Evolutionary conservation across 1,284 basidiomycete genomes (phyloP).

Genomic region (Rhizoctonia solani): DNA sequence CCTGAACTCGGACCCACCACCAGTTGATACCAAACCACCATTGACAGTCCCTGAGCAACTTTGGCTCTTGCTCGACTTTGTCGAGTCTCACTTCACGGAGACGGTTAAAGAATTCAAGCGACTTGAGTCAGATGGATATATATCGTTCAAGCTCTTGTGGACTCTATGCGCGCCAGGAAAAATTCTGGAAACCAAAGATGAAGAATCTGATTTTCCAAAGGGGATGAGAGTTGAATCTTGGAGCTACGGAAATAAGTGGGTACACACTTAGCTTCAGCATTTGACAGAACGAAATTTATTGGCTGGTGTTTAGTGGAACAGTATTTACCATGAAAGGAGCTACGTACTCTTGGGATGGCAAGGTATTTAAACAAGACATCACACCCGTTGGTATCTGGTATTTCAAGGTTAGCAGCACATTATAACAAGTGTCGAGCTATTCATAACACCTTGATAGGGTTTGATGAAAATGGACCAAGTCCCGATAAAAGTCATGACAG

Average conservation of each 20-base stretch:
- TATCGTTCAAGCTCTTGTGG: conserved; percentile 24
- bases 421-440: not conserved
- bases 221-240: conserved; percentile 26
- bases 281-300: not conserved
- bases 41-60: conserved; percentile 22
- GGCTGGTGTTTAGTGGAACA: conserved; percentile 1
- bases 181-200: conserved; percentile 9
- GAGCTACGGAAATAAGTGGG: conserved; percentile 20
- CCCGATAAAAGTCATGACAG: conserved; percentile 25
- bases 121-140: conserved; percentile 24
- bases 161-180: conserved; percentile 15
- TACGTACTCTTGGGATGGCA: conserved; percentile 18
- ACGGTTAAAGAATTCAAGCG: conserved; percentile 22
- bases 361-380: conserved; percentile 19
- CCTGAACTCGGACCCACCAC: not conserved
- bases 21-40: not conserved
- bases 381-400: not conserved
- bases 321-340: conserved; percentile 15
- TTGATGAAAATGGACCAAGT: conserved; percentile 16
- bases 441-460: not conserved
- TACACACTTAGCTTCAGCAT: not conserved
- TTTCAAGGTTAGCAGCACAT: conserved; percentile 6
- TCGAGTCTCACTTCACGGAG: conserved; percentile 26
- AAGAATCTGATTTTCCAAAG: conserved; percentile 4
- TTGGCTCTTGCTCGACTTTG: conserved; percentile 6